These are phyloP conservation scores for Aspergillus sergii DNA, from an alignment of 2,329 filamentous ascomycete species.

Conservation along the genomic window DNA sequence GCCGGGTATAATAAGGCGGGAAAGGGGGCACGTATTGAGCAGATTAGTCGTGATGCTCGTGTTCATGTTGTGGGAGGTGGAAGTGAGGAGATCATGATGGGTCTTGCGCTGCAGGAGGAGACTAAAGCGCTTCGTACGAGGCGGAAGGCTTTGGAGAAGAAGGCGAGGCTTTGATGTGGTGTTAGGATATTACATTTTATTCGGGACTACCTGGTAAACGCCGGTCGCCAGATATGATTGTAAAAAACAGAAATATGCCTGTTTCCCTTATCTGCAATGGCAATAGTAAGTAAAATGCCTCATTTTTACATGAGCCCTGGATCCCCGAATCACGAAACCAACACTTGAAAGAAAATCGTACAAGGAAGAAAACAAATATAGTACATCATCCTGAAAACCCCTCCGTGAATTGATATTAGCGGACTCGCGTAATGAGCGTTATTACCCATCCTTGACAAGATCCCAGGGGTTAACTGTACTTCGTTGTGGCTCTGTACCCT, in stretches of 20 bases:
- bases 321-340: neutral
- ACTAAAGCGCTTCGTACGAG: conserved; percentile 33
- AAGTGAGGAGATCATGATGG: conserved; percentile 45
- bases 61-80: conserved; percentile 48
- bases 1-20: conserved; percentile 55
- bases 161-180: conserved; percentile 24
- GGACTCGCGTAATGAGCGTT: neutral
- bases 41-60: conserved; percentile 56
- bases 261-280: neutral
- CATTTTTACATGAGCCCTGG: neutral
- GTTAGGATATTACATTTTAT: neutral
- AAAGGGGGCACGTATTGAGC: conserved; percentile 54
- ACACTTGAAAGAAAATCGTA: neutral
- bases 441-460: neutral
- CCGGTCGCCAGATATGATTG: neutral
- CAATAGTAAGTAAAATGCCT: neutral
- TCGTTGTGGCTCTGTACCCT: neutral
- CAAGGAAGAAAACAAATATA: neutral
- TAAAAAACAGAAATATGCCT: neutral
- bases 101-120: conserved; percentile 36
- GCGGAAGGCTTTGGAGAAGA: conserved; percentile 29
- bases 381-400: neutral
- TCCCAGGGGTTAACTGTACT: neutral
- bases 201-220: neutral
- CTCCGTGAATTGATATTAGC: neutral